phyloP scores from a whole-genome alignment of 495 filamentous ascomycete genomes.

The Talaromyces borbonicus region DNA sequence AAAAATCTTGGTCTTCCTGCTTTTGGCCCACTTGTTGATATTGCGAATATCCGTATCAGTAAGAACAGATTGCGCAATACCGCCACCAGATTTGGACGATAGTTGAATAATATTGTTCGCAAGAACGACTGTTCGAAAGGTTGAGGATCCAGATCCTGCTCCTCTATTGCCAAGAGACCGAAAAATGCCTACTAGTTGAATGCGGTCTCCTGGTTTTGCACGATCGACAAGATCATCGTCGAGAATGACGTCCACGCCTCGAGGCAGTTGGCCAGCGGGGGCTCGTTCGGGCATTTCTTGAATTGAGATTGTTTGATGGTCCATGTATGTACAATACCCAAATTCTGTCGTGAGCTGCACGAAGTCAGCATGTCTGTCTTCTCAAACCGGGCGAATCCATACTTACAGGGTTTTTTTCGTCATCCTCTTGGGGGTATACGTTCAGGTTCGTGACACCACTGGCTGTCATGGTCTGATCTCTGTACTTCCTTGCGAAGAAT shows the following conservation, averaged over 20 bases:
- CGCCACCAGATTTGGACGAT: conserved; percentile 91
- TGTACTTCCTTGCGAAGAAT: conserved; percentile 79
- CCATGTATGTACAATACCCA: conserved; percentile 87
- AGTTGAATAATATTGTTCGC: conserved; percentile 94
- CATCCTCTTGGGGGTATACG: conserved; percentile 92
- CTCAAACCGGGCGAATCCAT: conserved; percentile 2
- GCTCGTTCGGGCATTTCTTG: conserved; percentile 99
- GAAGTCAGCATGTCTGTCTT: conserved; percentile 10
- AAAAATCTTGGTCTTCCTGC: conserved; percentile 73
- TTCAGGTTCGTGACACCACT: conserved; percentile 77
- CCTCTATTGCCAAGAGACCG: conserved; percentile 91
- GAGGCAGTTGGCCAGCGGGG: conserved; percentile 88
- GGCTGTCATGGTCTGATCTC: conserved; percentile 91
- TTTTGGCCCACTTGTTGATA: conserved; percentile 93
- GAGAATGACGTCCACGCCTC: conserved; percentile 94
- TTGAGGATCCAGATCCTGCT: conserved; percentile 71
- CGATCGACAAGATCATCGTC: conserved; percentile 95
- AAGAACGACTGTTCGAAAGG: conserved; percentile 85
- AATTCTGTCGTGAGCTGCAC: conserved; percentile 78
- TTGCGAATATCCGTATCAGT: conserved; percentile 98
- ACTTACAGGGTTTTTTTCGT: conserved; percentile 58
- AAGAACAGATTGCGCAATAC: conserved; percentile 82
- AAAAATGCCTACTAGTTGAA: conserved; percentile 92
- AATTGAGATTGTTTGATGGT: conserved; percentile 96
- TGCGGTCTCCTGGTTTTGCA: conserved; percentile 90